phyloP scores from a whole-genome alignment of 352 stramenopile species.

The Phytophthora colocasiae region DNA sequence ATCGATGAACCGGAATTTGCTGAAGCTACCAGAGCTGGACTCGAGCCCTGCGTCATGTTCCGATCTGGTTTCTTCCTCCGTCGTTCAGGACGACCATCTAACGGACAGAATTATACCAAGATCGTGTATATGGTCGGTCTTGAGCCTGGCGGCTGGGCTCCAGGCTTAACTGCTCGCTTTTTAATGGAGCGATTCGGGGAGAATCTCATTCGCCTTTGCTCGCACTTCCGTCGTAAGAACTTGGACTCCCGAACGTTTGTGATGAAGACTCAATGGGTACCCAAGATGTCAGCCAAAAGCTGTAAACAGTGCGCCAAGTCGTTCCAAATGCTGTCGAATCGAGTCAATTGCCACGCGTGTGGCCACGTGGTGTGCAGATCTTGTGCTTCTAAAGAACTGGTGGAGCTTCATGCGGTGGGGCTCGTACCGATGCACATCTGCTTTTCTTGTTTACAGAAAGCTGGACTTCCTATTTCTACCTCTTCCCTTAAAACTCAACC shows the following conservation, averaged over 20 bases:
- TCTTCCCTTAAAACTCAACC: slow-evolving; percentile 15
- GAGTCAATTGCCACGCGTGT: slow-evolving; percentile 51
- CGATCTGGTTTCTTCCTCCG: slow-evolving; percentile 60
- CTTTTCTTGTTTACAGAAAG: slow-evolving; percentile 40
- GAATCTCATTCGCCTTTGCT: slow-evolving; percentile 48
- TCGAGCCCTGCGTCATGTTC: slow-evolving; percentile 48
- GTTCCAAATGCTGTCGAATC: slow-evolving; percentile 50
- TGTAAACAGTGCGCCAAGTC: slow-evolving; percentile 45
- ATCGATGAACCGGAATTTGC: slow-evolving; percentile 48
- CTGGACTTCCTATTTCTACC: slow-evolving; percentile 22
- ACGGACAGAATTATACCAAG: slow-evolving; percentile 42
- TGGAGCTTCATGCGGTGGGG: slow-evolving; percentile 48
- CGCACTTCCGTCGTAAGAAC: slow-evolving; percentile 54
- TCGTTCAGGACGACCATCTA: slow-evolving; percentile 23
- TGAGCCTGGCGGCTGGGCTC: slow-evolving; percentile 42
- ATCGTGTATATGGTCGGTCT: slow-evolving; percentile 68
- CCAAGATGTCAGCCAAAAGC: slow-evolving; percentile 34
- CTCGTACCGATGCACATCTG: slow-evolving; percentile 53
- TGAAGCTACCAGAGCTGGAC: slow-evolving; percentile 20
- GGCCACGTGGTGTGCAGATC: slow-evolving; percentile 45
- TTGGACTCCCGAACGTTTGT: slow-evolving; percentile 60
- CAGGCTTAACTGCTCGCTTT: slow-evolving; percentile 41
- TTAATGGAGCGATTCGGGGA: slow-evolving; percentile 56
- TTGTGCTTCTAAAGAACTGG: slow-evolving; percentile 45
- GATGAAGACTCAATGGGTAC: slow-evolving; percentile 52